Evolutionary conservation across 768 basidiomycete genomes (phyloP), one percentile per base, ranked within the genome.

Genomic region (Russula vinacea): DNA sequence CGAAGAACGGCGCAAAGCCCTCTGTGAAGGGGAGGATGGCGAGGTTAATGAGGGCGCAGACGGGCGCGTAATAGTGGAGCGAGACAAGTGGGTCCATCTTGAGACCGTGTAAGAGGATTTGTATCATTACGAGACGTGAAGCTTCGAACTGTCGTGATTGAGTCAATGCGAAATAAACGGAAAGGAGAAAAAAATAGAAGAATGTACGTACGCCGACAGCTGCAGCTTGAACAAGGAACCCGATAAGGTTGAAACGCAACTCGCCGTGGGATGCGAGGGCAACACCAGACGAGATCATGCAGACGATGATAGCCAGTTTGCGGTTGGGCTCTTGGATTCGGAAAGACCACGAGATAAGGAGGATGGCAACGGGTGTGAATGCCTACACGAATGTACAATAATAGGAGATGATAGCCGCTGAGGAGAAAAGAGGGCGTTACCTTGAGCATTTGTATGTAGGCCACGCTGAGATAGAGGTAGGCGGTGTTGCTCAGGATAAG

Each of bases 11-110:
- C 9, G 82, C 89, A 14, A 90, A 76, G 1, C 96, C 94, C 74
- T 98, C 96, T 0, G 92, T 95, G 78, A 98, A 92, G 8, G 94
- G 94, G 22, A 98, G 76, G 67, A 96, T 79, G 59, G 84, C 73
- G 26, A 93, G 82, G 75, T 97, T 98, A 78, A 98, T 90, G 65
- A 79, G 74, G 0, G 96, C 94, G 74, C 96, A 98, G 57, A 98
- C 92, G 16, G 94, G 94, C 11, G 95, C 94, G 73, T 94, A 97
- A 78, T 96, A 98, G 78, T 98, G 92, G 57, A 98, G 76, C 7
- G 94, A 97, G 24, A 94, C 91, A 7, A 98, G 83, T 0, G 96
- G 96, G 72, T 97, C 94, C 95, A 98, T 98, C 78, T 97, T 97
- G 71, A 97, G 78, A 42, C 94, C 94, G 72, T 97, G 93, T 0